A percentile compares a stretch with the other conserved stretches of the same genome.
Conservation (phyloP, 2,329 filamentous ascomycete genomes). For the Fusarium zealandicum region DNA sequence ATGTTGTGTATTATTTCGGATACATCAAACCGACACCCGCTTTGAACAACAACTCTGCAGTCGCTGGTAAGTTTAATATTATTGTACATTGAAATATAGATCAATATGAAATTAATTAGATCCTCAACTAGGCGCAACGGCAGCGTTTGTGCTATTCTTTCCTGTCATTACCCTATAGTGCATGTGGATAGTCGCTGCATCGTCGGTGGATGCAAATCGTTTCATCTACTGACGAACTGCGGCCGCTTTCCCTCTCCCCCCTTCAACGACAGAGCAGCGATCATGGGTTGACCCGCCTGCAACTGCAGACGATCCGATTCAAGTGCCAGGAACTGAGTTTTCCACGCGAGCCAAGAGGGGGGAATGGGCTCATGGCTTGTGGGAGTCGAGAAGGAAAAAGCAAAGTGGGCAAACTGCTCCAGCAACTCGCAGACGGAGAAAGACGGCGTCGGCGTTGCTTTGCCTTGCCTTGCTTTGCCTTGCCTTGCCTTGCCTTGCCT, state of each 20-base stretch:
- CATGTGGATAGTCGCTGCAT: not conserved
- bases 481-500: no score
- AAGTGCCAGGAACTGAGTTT: not conserved
- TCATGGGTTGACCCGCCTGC: not conserved
- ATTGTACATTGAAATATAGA: no score
- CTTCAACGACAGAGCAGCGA: not conserved
- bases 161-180: no score
- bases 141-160: no score
- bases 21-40: no score
- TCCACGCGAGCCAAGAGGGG: not conserved
- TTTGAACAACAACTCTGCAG: no score
- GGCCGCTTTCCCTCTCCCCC: not conserved
- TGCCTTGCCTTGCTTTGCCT: no score
- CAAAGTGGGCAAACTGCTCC: constrained; percentile 3
- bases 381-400: constrained; percentile 29
- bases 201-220: not conserved
- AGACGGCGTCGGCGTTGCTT: not conserved
- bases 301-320: not conserved
- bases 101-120: no score
- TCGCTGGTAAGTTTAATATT: no score
- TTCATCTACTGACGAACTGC: not conserved
- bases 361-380: not conserved
- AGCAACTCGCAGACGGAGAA: not conserved
- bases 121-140: no score
- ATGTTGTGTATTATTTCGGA: no score